Base-by-base conservation (phyloP, 2,329 filamentous ascomycete species). In the Cylindrodendrum hubeiense region DNA sequence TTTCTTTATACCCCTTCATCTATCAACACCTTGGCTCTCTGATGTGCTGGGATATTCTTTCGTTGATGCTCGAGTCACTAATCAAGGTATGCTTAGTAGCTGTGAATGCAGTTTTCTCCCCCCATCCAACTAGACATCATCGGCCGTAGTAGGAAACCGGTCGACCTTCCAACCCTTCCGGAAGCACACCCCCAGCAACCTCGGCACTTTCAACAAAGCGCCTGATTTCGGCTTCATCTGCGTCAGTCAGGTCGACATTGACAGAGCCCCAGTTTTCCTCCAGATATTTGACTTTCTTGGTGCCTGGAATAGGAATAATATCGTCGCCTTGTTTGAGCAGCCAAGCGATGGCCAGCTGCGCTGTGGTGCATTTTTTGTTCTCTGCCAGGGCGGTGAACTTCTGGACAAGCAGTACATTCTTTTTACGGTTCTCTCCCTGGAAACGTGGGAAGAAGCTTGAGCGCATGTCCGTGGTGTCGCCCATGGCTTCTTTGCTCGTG, bases 261-360 rank as follows among this genome's bases (percentile, higher is more conserved):
- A 74, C 33, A 3, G 77, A 75, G 4, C 62, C 76, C 30, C 77
- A 69, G 50, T 85, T 85, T 61, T 84, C 78, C 57, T 83, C 79
- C 41, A 84, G 67, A 52, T 80, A 81, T 59, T 76, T 75, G n/a
- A 80, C 68, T 44, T 71, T 79, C 73, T 81, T 67, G 1, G 81
- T 84, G 1, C 82, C 83, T 0, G 80, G 82, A 58, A 84, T 90
- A 0, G 89, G 87, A 67, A 87, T 83, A 50, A 90, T 79, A 67
- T 89, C 85, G 4, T 83, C 80, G 0, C 86, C 86, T 68, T 90
- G 87, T 5, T 83, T 83, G 70, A 90, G 69, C 60, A 91, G 67
- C 88, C 89, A 91, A 0, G 89, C 88, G 26, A 91, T 78, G 1
- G 87, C 84, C 37, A 91, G 71, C 73, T 92, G 85, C 2, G 81